Percentiles rank a stretch among this genome's conserved stretches.
These are phyloP conservation scores for Cynanchum wilfordii DNA, from an alignment of 257 asterid genomes.

Conservation along the genomic window DNA sequence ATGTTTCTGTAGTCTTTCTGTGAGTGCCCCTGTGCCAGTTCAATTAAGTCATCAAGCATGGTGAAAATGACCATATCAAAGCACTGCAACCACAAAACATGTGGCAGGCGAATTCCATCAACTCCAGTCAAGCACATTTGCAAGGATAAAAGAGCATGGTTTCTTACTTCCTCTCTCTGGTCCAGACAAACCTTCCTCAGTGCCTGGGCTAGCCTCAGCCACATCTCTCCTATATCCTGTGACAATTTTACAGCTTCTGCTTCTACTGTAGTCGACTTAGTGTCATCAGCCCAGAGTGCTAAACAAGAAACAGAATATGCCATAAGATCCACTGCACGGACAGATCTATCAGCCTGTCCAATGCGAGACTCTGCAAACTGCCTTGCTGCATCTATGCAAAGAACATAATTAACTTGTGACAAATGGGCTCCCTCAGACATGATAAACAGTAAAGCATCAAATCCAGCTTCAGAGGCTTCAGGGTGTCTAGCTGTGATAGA, in stretches of 20 bases:
- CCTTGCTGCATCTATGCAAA: conserved; percentile 76
- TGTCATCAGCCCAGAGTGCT: conserved; percentile 70
- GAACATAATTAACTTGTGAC: conserved; percentile 69
- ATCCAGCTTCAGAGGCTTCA: conserved; percentile 93
- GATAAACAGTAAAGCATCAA: conserved; percentile 67
- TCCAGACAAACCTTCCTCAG: conserved; percentile 85
- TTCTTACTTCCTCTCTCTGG: conserved; percentile 92
- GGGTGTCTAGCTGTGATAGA: conserved; percentile 88
- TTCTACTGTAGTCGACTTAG: conserved; percentile 61
- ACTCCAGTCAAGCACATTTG: conserved; percentile 73
- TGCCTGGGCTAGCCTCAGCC: conserved; percentile 91
- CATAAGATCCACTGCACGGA: conserved; percentile 79
- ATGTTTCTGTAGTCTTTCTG: conserved; percentile 83
- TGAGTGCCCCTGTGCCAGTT: conserved; percentile 76
- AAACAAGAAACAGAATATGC: conserved; percentile 63
- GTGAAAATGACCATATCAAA: conserved; percentile 88
- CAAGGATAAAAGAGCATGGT: conserved; percentile 70
- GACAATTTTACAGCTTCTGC: conserved; percentile 57
- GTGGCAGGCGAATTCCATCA: conserved; percentile 54
- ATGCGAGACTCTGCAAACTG: conserved; percentile 95
- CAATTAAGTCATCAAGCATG: conserved; percentile 81
- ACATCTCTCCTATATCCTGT: conserved; percentile 92
- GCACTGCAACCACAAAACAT: conserved; percentile 68
- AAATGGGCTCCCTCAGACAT: conserved; percentile 91
- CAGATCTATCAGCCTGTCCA: conserved; percentile 78